Evolutionary conservation across 2,329 filamentous ascomycete genomes (phyloP).

Genomic region (Botrytis porri): DNA sequence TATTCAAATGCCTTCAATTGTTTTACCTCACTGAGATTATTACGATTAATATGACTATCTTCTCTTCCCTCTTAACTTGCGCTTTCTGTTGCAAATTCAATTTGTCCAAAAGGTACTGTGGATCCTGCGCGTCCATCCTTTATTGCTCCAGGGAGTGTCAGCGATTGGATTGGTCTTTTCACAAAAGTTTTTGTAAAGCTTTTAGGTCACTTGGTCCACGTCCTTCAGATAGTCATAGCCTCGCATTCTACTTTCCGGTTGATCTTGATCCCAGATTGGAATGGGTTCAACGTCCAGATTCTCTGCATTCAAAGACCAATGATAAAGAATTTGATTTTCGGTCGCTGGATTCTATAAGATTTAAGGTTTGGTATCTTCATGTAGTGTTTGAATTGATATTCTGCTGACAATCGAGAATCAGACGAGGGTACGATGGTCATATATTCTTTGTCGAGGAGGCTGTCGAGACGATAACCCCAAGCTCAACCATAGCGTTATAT

Average conservation of each 20-base stretch:
- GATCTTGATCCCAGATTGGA: background rate
- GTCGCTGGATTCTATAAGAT: too few species aligned
- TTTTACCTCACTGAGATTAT: background rate
- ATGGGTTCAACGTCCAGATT: background rate
- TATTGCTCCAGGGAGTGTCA: background rate
- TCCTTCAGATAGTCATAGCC: background rate
- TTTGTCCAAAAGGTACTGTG: background rate
- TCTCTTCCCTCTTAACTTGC: background rate
- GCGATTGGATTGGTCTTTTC: background rate
- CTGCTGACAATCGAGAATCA: background rate
- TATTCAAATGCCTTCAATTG: background rate
- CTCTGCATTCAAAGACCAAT: rapidly evolving
- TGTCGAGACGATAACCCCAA: too few species aligned
- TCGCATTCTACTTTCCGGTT: background rate
- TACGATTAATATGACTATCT: too few species aligned
- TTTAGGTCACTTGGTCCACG: background rate
- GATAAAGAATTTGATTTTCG: background rate
- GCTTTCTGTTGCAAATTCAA: background rate
- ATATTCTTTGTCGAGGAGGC: background rate
- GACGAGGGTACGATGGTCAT: background rate
- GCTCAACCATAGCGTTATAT: background rate
- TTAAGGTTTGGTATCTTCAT: background rate
- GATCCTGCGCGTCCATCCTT: background rate
- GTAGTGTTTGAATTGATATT: background rate
- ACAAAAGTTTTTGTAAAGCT: background rate